Base-by-base conservation (phyloP, 805 yeast genomes). In the Candida quercuum region DNA sequence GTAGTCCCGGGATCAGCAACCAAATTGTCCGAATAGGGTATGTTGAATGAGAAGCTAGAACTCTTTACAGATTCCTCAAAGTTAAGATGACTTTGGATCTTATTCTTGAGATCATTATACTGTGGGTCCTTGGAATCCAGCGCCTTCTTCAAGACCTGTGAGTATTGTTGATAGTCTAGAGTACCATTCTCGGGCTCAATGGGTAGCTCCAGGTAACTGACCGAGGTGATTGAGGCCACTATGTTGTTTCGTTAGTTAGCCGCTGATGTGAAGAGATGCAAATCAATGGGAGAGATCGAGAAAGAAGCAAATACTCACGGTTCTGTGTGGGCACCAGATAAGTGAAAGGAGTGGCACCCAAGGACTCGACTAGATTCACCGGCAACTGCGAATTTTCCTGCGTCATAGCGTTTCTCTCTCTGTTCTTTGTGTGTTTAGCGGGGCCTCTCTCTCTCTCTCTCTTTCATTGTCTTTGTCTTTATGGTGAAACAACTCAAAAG, bases 321-420 rank as follows among this genome's bases (percentile, higher is more conserved):
- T 56, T 60, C 36, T 67, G 71, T 2, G 56, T 59, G 2, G 74
- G 74, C 3, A 66, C 48, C 13, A 68, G 43, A 32, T 56, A 65
- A 15, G 59, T 52, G 34, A 68, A 36, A 0, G 73, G 72, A 18
- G 61, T 57, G 12, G 48, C 52, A 5, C 57, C 61, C 12, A 59
- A 42, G 16, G 60, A 59, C 38, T 55, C 58, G 16, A 33, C 43
- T 29, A 54, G 33, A n/a, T 39, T 39, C 12, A 29, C 29, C 2
- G 60, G 60, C 14, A 55, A 41, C 3, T 29, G 38, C 4, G 27
- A 13, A 2, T 15, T 7, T 5, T 27, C 28, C 36, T 23, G 28
- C 2, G 4, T 38, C 35, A 28, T 24, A 6, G 29, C 16, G 18
- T 16, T 24, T 14, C 22, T n/a, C 27, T 13, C 16, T 11, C 25